Conservation (phyloP, 2,329 filamentous ascomycete genomes). For the Graphiopsis chlorocephala region DNA sequence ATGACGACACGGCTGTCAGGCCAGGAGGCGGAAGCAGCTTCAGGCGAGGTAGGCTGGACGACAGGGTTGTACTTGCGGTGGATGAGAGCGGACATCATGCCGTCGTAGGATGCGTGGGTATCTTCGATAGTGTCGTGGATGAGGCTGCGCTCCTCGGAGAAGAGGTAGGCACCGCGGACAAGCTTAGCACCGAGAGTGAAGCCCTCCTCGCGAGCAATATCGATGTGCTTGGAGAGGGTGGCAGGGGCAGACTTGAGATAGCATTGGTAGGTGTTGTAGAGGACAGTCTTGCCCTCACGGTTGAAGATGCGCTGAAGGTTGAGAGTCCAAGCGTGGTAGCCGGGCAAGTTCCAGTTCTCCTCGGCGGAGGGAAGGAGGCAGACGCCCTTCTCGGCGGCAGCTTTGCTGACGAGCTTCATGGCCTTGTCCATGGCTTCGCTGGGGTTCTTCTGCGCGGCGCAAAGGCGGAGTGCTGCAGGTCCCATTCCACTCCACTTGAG, state of each 20-base stretch:
- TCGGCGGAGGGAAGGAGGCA: slow-evolving; percentile 82
- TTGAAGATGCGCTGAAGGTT: slow-evolving; percentile 50
- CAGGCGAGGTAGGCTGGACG: slow-evolving; percentile 42
- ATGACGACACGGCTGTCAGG: slow-evolving; percentile 61
- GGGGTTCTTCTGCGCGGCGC: slow-evolving; percentile 62
- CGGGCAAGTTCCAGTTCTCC: slow-evolving; percentile 72
- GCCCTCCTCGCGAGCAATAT: slow-evolving; percentile 42
- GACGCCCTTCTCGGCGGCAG: slow-evolving; percentile 67
- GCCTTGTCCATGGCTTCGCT: slow-evolving; percentile 63
- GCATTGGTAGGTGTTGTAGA: slow-evolving; percentile 66
- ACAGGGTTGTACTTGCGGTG: slow-evolving; percentile 58
- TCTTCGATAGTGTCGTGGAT: slow-evolving; percentile 54
- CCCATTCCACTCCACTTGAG: slow-evolving; percentile 79
- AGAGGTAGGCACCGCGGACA: slow-evolving; percentile 57
- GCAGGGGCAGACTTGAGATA: slow-evolving; percentile 51
- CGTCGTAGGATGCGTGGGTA: slow-evolving; percentile 66
- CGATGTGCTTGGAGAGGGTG: slow-evolving; percentile 47
- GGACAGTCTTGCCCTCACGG: slow-evolving; percentile 57
- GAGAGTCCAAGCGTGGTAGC: slow-evolving; percentile 78
- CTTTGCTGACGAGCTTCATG: slow-evolving; percentile 71
- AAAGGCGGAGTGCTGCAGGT: slow-evolving; percentile 63
- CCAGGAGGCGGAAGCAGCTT: slow-evolving; percentile 34
- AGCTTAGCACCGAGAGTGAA: slow-evolving; percentile 58
- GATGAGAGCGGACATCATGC: slow-evolving; percentile 65
- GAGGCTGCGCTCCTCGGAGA: slow-evolving; percentile 48